Base-by-base conservation (phyloP, 164 flowering plant species). In the Stephania yunnanensis region DNA sequence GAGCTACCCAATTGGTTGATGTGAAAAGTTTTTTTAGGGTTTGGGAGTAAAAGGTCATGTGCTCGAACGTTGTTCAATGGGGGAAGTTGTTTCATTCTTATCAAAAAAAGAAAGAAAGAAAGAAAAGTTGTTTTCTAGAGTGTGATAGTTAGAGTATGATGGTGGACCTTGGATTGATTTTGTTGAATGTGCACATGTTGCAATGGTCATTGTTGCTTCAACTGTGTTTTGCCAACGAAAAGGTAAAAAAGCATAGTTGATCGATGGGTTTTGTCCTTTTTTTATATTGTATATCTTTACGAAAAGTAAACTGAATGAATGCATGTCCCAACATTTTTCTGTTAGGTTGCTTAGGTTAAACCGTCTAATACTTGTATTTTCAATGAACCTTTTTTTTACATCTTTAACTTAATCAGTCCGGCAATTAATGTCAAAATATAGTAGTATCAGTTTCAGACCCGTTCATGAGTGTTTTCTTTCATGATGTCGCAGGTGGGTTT, bases 401-500 rank as follows among this genome's bases (percentile, higher is more conserved):
- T 7, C 7, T 50, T 52, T n/a, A 36, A 36, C 42, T 36, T 36
- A 36, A 36, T 36, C 42, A 36, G 42, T 36, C 42, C 42, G 42
- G 42, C 42, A 2, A 36, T 36, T 36, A 36, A 36, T 36, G 42
- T 36, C 4, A 36, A 36, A 36, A 36, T 36, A 36, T 36, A 36
- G 42, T 36, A 19, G 7, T 11, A 22, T 68, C 36, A 63, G 46
- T n/a, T 64, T 48, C 12, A 12, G 13, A 45, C 58, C 55, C 17
- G 15, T 61, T 15, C 25, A 22, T 29, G 29, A 52, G 61, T 53
- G 63, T 19, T 71, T 42, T 50, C 20, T 55, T 50, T 68, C 53
- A 20, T 77, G 11, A 74, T 77, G 11, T 71, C 17, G 7, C 83
- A 94, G 97, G 97, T 77, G 97, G 95, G 44, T 61, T 92, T 74